Percentiles rank a stretch among this genome's conserved stretches.
Evolutionary conservation across 169 alveolate genomes (phyloP).

Genomic region (Plasmodium gallinaceum): DNA sequence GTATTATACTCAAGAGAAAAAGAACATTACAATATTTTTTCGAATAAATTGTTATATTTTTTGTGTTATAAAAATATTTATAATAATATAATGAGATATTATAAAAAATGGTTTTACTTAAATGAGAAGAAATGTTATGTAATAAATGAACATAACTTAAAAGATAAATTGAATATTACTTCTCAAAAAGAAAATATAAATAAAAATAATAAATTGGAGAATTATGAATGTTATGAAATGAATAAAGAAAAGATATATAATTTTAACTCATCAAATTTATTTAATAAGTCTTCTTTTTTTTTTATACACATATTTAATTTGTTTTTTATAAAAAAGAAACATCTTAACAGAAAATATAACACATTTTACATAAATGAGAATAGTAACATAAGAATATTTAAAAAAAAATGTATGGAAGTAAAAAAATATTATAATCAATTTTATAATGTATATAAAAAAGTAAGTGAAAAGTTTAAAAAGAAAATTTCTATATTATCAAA

Average conservation of each 20-base stretch:
- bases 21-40: conserved; percentile 14
- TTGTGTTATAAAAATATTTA: conserved; percentile 34
- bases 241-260: background rate
- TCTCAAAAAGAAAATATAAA: background rate
- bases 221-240: background rate
- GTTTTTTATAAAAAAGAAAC: background rate
- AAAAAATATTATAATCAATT: conserved; percentile 5
- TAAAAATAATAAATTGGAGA: background rate
- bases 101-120: conserved; percentile 3
- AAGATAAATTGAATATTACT: background rate
- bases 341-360: background rate
- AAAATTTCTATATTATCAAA: background rate
- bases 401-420: background rate
- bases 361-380: background rate
- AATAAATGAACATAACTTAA: background rate
- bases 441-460: conserved; percentile 4
- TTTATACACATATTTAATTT: conserved; percentile 1
- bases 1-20: background rate
- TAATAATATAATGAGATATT: conserved; percentile 7
- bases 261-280: background rate
- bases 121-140: background rate
- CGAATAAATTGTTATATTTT: conserved; percentile 1
- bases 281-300: background rate
- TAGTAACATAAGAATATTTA: background rate
- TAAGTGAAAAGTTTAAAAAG: conserved; percentile 12